Conservation (phyloP, 163 green algal genomes). For the Coccomyxa subellipsoidea region DNA sequence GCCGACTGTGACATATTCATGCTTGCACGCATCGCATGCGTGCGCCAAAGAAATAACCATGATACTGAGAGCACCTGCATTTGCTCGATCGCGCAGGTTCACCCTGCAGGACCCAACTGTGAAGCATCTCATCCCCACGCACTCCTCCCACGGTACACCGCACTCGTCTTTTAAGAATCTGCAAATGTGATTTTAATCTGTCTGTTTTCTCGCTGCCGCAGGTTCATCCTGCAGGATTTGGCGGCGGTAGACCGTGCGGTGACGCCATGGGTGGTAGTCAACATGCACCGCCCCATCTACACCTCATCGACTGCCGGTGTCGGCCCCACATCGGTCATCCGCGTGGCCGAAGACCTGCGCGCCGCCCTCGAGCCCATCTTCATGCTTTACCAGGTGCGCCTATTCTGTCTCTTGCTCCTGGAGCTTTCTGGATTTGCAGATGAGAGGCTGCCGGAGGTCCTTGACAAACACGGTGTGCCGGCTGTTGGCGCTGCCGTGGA, state of each 20-base stretch:
- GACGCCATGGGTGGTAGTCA: constrained; percentile 31
- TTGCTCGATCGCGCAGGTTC: not conserved
- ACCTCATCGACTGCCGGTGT: constrained; percentile 11
- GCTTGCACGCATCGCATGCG: too few species aligned
- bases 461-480: too few species aligned
- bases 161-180: not conserved
- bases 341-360: constrained; percentile 15
- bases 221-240: constrained; percentile 15
- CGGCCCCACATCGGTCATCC: not conserved
- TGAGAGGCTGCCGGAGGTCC: too few species aligned
- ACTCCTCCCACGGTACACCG: too few species aligned
- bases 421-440: not conserved
- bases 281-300: constrained; percentile 28
- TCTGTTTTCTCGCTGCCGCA: not conserved
- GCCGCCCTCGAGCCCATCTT: constrained; percentile 24
- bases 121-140: too few species aligned
- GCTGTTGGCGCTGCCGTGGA: too few species aligned
- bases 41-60: too few species aligned
- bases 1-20: too few species aligned
- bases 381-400: constrained; percentile 20
- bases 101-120: too few species aligned
- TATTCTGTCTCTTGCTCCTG: not conserved
- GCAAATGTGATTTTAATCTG: not conserved
- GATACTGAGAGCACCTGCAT: too few species aligned
- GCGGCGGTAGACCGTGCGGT: constrained; percentile 17